Evolutionary conservation across 805 yeast genomes (phyloP), one percentile per base, ranked within the genome.

Genomic region (Suhomyces emberorum): DNA sequence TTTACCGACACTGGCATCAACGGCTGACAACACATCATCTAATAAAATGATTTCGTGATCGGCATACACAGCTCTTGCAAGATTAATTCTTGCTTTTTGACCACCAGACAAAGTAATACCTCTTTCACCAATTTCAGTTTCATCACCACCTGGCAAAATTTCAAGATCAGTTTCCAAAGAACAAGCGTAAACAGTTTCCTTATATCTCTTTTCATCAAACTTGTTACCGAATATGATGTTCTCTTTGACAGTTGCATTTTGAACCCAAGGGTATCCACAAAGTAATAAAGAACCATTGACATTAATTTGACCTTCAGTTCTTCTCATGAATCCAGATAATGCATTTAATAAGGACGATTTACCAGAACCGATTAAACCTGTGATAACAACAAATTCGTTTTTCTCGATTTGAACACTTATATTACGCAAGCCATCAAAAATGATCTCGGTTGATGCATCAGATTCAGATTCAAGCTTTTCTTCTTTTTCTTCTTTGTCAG

Each of bases 21-120:
- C 95, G 4, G 95, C 95, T 62, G 86, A 77, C 39, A 86, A 68
- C 11, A 85, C 88, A 54, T 86, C 95, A 54, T 86, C 95, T 35
- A 86, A 59, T 34, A 86, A 58, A 27, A 81, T 70, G 16, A 84
- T 79, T 50, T 83, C 88, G 14, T 74, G 72, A 18, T 78, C 69
- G 10, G 81, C 76, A 51, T 86, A 86, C 2, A 83, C 87, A 2
- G 91, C 83, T 54, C 95, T 72, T 3, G 95, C 95, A 41, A 86
- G 62, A 51, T 78, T 77, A 35, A 86, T 74, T 56, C 95, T 74
- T 0, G 95, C 91, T 64, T 86, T 86, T 56, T 86, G 95, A 34
- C 95, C 95, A 38, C 95, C 95, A n/a, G 91, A 82, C 28, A 86
- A 61, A 0, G 93, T 84, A 32, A 86, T 79, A 50, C 95, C 95